Percentiles rank a stretch among this genome's conserved stretches.
Evolutionary conservation across 2,329 filamentous ascomycete genomes (phyloP).

Genomic region (Calycina herbarum): DNA sequence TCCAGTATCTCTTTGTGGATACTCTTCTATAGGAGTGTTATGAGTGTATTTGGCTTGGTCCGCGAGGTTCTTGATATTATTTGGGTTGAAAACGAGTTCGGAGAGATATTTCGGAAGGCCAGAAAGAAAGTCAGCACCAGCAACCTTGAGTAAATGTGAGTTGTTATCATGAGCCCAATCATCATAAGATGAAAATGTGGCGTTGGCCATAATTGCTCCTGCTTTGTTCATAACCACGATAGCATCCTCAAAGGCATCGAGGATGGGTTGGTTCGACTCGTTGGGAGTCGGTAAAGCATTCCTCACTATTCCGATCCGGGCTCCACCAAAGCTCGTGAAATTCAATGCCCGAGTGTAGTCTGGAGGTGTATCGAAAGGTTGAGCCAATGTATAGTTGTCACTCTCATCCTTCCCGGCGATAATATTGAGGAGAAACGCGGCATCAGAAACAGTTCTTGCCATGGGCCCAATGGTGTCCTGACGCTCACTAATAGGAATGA

Average conservation of each 20-base stretch:
- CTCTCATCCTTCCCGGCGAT: slow-evolving; percentile 61
- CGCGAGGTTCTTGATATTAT: slow-evolving; percentile 18
- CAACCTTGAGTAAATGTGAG: slow-evolving; percentile 43
- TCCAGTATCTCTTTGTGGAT: slow-evolving; percentile 50
- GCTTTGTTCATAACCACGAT: slow-evolving; percentile 52
- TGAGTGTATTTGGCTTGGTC: slow-evolving; percentile 20
- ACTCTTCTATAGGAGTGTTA: slow-evolving; percentile 14
- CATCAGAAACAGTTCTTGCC: slow-evolving; percentile 64
- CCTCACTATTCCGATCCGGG: slow-evolving; percentile 63
- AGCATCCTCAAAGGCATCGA: slow-evolving; percentile 56
- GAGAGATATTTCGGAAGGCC: slow-evolving; percentile 58
- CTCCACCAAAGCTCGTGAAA: slow-evolving; percentile 51
- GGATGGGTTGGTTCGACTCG: slow-evolving; percentile 41
- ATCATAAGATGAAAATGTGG: slow-evolving; percentile 57
- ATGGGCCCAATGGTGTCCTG: slow-evolving; percentile 67
- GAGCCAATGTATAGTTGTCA: slow-evolving; percentile 65
- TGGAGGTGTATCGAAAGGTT: slow-evolving; percentile 54
- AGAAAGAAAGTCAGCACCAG: slow-evolving; percentile 59
- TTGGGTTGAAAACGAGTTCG: slow-evolving; percentile 44
- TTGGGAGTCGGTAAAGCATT: slow-evolving; percentile 44
- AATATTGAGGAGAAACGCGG: slow-evolving; percentile 59
- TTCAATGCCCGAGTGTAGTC: slow-evolving; percentile 63
- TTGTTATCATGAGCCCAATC: slow-evolving; percentile 36
- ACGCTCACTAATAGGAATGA: slow-evolving; percentile 64
- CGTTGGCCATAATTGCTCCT: slow-evolving; percentile 59